Evolutionary conservation across 768 basidiomycete species (phyloP), one percentile per base, ranked within the genome.

Genomic region (Tylopilus sp.): DNA sequence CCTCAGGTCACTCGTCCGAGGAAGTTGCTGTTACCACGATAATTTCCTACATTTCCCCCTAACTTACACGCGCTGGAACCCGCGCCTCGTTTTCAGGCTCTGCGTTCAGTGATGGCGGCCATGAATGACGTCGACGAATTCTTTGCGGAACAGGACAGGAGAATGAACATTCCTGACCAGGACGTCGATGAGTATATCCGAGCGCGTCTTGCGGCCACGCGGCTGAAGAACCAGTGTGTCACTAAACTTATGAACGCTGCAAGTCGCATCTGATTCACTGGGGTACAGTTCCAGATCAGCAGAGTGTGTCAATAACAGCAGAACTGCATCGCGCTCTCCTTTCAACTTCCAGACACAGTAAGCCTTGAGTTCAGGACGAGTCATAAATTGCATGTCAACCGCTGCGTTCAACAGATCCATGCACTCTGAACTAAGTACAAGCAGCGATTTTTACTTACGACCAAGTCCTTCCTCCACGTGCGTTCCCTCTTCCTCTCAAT

Each of bases 141-240:
- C 55, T 85, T 79, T 59, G 65, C 63, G 21, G 83, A 84, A 63
- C 81, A 80, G 64, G 79, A 84, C 46, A 69, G 66, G 48, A 74
- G 72, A 10, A 80, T 84, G 81, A 74, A 71, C 42, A 53, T 79
- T 17, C 78, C 80, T 4, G 78, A 82, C 34, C 81, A 84, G 63
- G 76, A 78, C 34, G 56, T 78, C 42, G 71, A 78, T 16, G 75
- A 77, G 41, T 84, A 79, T 57, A 56, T 79, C 42, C 65, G 66
- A 40, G 67, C 74, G 26, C 67, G 65, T 34, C 48, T 66, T 28
- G 47, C 50, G 34, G 51, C 43, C 22, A 43, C 52, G 13, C 53
- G 33, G n/a, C n/a, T n/a, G 52, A 56, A n/a, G 51, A 57, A 57
- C 28, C 45, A 22, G 67, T 69, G 44, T 19, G 63, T 26, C 36